A percentile compares a stretch with the other conserved stretches of the same genome.
Evolutionary conservation across 1,284 basidiomycete genomes (phyloP).

Genomic region (Lentinula novae-zelandiae): DNA sequence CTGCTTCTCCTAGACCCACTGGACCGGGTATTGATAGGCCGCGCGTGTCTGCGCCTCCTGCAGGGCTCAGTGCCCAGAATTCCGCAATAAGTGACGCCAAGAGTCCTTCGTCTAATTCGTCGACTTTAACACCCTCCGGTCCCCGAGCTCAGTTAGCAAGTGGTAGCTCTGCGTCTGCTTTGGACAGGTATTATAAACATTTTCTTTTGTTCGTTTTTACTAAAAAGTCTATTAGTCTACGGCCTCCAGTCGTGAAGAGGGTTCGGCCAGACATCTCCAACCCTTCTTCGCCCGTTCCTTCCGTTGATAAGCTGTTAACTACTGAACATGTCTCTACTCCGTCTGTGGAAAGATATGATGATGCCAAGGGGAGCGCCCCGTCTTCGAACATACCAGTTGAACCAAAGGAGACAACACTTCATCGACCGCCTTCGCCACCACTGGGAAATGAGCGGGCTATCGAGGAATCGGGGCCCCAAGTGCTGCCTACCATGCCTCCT

Average conservation of each 20-base stretch:
- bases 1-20: slow-evolving; percentile 34
- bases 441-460: slow-evolving; percentile 12
- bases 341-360: slow-evolving; percentile 13
- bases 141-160: slow-evolving; percentile 51
- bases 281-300: slow-evolving; percentile 36
- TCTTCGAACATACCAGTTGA: neutral
- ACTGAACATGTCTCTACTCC: slow-evolving; percentile 19
- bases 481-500: slow-evolving; percentile 66
- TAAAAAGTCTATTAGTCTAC: slow-evolving; percentile 49
- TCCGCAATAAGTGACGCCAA: slow-evolving; percentile 28
- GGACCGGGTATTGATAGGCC: slow-evolving; percentile 37
- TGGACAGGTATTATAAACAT: slow-evolving; percentile 52
- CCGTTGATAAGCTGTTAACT: slow-evolving; percentile 24
- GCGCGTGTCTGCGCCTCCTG: slow-evolving; percentile 31
- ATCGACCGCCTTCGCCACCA: slow-evolving; percentile 4
- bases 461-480: slow-evolving; percentile 26
- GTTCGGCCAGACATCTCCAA: slow-evolving; percentile 51
- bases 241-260: slow-evolving; percentile 74
- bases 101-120: slow-evolving; percentile 29
- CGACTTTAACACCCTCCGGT: slow-evolving; percentile 47
- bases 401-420: slow-evolving; percentile 1
- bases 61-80: slow-evolving; percentile 32
- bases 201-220: slow-evolving; percentile 1
- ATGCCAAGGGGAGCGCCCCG: neutral
- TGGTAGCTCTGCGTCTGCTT: slow-evolving; percentile 33